Evolutionary conservation across 306 rosid genomes (phyloP).

Genomic region (Acacia crassicarpa): DNA sequence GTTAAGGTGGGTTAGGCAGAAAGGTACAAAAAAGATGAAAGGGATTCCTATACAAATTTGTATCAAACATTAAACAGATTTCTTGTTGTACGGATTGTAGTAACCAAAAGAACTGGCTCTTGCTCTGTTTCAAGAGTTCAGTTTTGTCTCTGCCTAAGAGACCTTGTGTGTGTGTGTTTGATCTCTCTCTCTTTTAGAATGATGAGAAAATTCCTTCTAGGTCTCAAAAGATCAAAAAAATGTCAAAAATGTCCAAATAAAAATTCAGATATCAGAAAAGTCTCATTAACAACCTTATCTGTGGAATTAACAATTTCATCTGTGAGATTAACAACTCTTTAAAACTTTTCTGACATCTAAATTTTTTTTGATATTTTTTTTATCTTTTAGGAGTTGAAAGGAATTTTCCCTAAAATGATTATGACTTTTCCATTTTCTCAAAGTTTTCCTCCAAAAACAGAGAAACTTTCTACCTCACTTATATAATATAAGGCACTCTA

Average conservation of each 20-base stretch:
- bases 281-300: too few relatives aligned
- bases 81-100: slow-evolving; percentile 35
- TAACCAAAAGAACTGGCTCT: neutral
- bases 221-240: too few relatives aligned
- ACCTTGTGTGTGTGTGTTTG: too few relatives aligned
- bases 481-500: fast-evolving
- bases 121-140: neutral
- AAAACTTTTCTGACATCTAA: too few relatives aligned
- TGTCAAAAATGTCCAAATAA: too few relatives aligned
- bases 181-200: neutral
- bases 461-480: neutral
- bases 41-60: neutral
- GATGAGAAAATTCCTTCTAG: too few relatives aligned
- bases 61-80: neutral
- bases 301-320: too few relatives aligned
- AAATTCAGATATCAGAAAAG: too few relatives aligned
- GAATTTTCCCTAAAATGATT: too few relatives aligned
- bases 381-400: too few relatives aligned
- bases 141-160: slow-evolving; percentile 34
- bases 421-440: neutral
- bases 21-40: slow-evolving; percentile 12
- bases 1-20: slow-evolving; percentile 41
- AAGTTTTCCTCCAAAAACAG: neutral
- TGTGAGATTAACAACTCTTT: too few relatives aligned
- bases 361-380: too few relatives aligned